Evolutionary conservation across 164 flowering plant species (phyloP).

Genomic region (Echeveria elegans): DNA sequence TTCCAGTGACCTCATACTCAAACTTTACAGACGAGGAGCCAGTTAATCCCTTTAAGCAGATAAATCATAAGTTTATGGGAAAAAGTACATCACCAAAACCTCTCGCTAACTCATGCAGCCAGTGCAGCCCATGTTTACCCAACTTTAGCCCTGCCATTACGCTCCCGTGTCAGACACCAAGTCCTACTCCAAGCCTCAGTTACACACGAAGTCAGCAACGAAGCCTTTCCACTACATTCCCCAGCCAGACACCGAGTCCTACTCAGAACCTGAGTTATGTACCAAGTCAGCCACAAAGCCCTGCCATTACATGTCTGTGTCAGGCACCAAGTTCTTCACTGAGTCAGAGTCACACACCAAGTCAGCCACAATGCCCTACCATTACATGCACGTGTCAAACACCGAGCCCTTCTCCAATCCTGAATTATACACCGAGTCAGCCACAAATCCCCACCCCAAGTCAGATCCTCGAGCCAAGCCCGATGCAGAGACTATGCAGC

Average conservation of each 20-base stretch:
- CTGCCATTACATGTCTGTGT: neutral
- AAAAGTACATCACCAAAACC: neutral
- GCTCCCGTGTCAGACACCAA: neutral
- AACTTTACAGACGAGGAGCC: neutral
- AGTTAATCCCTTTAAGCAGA: neutral
- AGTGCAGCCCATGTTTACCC: neutral
- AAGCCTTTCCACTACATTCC: too few species aligned
- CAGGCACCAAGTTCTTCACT: neutral
- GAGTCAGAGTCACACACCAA: neutral
- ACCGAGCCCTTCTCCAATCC: neutral
- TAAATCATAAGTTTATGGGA: neutral
- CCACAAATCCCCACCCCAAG: neutral
- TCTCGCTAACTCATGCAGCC: neutral
- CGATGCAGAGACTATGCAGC: neutral
- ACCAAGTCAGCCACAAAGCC: neutral
- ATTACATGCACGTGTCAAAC: neutral
- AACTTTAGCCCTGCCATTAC: neutral
- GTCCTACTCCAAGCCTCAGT: neutral
- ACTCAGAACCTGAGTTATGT: neutral
- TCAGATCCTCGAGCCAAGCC: neutral
- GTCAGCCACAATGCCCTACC: neutral
- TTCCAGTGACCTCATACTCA: neutral
- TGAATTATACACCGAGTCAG: neutral
- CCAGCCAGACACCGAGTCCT: too few species aligned
- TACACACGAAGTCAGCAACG: neutral